Evolutionary conservation across 352 stramenopile species (phyloP).

Genomic region (Bremia lactucae): DNA sequence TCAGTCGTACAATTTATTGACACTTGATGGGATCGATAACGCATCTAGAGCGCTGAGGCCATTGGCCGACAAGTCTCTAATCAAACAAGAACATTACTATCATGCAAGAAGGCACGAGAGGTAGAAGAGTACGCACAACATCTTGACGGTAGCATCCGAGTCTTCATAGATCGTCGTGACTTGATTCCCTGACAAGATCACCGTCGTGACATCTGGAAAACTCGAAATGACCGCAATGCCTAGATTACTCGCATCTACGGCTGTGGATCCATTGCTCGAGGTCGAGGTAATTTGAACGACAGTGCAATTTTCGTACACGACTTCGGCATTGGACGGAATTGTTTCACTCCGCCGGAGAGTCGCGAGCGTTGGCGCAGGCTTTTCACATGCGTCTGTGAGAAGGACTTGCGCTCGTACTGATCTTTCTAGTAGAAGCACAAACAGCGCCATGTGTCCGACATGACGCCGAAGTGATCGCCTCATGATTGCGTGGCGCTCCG

Average conservation of each 20-base stretch:
- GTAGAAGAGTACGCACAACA: constrained; percentile 12
- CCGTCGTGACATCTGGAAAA: constrained; percentile 19
- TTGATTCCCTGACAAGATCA: constrained; percentile 18
- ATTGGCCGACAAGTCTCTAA: constrained; percentile 22
- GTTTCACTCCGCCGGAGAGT: constrained; percentile 11
- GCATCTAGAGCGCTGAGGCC: constrained; percentile 17
- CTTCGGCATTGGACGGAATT: constrained; percentile 11
- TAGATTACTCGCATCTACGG: constrained; percentile 18
- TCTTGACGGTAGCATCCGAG: constrained; percentile 15
- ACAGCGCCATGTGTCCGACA: constrained; percentile 1
- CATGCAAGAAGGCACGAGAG: not conserved
- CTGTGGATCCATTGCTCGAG: constrained; percentile 17
- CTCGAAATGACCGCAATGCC: constrained; percentile 18
- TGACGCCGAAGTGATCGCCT: constrained; percentile 11
- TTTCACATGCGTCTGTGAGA: constrained; percentile 9
- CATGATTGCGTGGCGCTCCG: constrained; percentile 7
- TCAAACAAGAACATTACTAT: not conserved
- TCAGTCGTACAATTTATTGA: constrained; percentile 15
- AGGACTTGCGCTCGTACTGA: constrained; percentile 1
- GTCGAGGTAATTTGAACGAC: constrained; percentile 17
- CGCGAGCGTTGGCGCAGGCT: constrained; percentile 16
- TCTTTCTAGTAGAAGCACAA: constrained; percentile 5
- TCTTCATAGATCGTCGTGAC: constrained; percentile 24
- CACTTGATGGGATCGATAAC: constrained; percentile 16
- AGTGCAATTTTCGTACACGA: constrained; percentile 25